Evolutionary conservation across 192 early-diverging fungal species (phyloP).

Genomic region (Phlyctochytrium arcticum): DNA sequence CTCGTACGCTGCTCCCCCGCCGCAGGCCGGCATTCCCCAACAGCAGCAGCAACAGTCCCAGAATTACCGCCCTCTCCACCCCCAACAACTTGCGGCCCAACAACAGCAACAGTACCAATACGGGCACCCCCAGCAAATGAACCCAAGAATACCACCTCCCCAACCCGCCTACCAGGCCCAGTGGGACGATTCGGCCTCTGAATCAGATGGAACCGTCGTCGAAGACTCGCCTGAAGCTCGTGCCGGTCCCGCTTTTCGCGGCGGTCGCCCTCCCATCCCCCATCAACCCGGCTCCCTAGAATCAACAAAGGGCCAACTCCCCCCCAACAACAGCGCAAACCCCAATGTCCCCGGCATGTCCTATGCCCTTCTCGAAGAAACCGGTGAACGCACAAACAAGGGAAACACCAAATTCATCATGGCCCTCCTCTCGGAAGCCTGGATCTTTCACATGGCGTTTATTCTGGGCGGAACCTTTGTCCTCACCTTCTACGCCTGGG

Average conservation of each 20-base stretch:
- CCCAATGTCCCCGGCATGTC: conserved; percentile 31
- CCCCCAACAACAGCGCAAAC: conserved; percentile 1
- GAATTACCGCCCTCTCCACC: not conserved
- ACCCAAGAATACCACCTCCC: conserved; percentile 13
- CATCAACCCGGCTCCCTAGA: not conserved
- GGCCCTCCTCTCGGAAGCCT: conserved; percentile 49
- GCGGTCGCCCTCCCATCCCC: not conserved
- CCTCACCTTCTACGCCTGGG: conserved; percentile 44
- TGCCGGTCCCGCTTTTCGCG: conserved; percentile 32
- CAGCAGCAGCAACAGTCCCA: no score
- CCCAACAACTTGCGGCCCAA: not conserved
- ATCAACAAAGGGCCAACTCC: not conserved
- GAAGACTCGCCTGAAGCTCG: conserved; percentile 30
- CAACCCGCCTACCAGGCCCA: conserved; percentile 18
- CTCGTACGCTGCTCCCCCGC: conserved; percentile 6
- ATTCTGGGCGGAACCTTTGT: conserved; percentile 40
- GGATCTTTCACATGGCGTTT: conserved; percentile 48
- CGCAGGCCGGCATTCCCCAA: no score
- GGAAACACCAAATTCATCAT: conserved; percentile 53
- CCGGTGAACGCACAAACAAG: conserved; percentile 39
- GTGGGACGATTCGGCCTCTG: conserved; percentile 29
- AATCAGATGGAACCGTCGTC: conserved; percentile 25
- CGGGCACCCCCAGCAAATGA: conserved; percentile 23
- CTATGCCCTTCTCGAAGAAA: conserved; percentile 42
- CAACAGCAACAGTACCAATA: not conserved